phyloP scores from a whole-genome alignment of 176 grass and related monocot genomes.

The Eragrostis curvula region DNA sequence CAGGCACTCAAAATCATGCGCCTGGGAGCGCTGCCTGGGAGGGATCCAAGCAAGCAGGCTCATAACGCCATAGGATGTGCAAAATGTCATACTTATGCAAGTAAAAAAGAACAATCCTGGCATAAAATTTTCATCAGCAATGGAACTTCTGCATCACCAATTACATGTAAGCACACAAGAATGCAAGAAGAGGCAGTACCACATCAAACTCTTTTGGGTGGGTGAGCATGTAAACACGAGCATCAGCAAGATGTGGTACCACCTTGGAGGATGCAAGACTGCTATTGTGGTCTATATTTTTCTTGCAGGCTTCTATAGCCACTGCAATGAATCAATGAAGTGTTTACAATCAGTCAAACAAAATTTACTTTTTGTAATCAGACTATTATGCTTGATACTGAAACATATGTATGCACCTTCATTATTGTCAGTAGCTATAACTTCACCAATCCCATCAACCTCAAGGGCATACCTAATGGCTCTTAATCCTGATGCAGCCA shows the following conservation, averaged over 20 bases:
- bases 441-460: conserved; percentile 62
- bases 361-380: background rate
- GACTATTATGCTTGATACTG: background rate
- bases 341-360: conserved; percentile 7
- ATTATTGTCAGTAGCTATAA: conserved; percentile 54
- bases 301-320: conserved; percentile 60
- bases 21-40: too few relatives aligned
- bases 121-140: background rate
- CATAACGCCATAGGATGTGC: background rate
- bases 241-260: conserved; percentile 79
- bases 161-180: background rate
- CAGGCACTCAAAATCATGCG: too few relatives aligned
- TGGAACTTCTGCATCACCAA: background rate
- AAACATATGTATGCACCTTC: conserved; percentile 42
- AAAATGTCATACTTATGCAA: background rate
- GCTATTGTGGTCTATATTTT: conserved; percentile 61
- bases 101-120: background rate
- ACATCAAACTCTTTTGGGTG: conserved; percentile 96
- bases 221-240: conserved; percentile 83
- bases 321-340: conserved; percentile 37
- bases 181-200: conserved; percentile 47
- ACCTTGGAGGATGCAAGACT: conserved; percentile 65
- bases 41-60: too few relatives aligned
- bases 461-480: conserved; percentile 57
- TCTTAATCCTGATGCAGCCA: conserved; percentile 66